Evolutionary conservation across 495 filamentous ascomycete species (phyloP).

Genomic region (Pyronema domesticum): DNA sequence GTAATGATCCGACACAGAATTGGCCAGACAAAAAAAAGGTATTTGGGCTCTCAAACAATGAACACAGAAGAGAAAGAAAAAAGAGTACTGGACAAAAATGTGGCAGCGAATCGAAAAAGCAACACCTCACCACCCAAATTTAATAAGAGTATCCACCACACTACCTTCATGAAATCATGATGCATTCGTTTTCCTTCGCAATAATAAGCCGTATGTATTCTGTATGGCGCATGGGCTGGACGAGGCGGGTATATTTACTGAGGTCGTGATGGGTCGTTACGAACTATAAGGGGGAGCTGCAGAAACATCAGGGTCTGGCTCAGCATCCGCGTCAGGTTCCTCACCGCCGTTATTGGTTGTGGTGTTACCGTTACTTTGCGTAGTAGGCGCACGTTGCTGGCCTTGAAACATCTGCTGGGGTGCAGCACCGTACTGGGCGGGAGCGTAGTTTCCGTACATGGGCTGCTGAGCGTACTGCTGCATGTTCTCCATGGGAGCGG

Average conservation of each 20-base stretch:
- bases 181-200: conserved; percentile 1
- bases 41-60: not conserved
- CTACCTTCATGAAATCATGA: not conserved
- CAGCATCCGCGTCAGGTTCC: conserved; percentile 19
- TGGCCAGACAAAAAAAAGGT: not conserved
- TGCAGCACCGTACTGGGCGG: conserved; percentile 12
- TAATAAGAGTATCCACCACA: not conserved
- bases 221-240: not conserved
- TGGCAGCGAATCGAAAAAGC: not conserved
- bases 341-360: conserved; percentile 6
- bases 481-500: conserved; percentile 22
- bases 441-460: conserved; percentile 18
- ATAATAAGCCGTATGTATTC: conserved; percentile 1
- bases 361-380: conserved; percentile 10
- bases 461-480: conserved; percentile 20
- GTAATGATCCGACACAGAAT: too few species aligned
- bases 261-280: not conserved
- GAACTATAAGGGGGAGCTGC: conserved; percentile 10
- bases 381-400: conserved; percentile 19
- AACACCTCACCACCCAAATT: conserved; percentile 2
- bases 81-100: not conserved
- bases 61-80: conserved; percentile 5
- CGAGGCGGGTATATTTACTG: not conserved
- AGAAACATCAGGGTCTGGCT: conserved; percentile 20
- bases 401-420: conserved; percentile 18